Evolutionary conservation across 257 asterid species (phyloP).

Genomic region (Gentiana straminea): DNA sequence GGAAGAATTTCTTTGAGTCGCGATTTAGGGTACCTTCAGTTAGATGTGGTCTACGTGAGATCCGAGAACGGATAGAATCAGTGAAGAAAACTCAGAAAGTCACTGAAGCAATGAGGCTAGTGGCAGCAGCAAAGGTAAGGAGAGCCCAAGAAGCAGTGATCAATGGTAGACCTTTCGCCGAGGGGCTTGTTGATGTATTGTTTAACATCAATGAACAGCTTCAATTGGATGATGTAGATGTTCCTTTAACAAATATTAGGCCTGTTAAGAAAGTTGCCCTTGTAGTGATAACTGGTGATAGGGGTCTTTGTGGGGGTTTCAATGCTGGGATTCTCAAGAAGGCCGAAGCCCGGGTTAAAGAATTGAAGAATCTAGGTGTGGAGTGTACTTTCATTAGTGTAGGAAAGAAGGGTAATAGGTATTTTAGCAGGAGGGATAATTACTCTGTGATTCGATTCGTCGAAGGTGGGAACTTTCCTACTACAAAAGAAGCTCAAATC

Average conservation of each 20-base stretch:
- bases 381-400: constrained; percentile 46
- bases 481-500: constrained; percentile 60
- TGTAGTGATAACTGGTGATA: constrained; percentile 47
- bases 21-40: constrained; percentile 11
- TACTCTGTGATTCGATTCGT: constrained; percentile 37
- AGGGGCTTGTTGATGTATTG: constrained; percentile 43
- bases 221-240: constrained; percentile 45
- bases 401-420: constrained; percentile 56
- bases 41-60: constrained; percentile 41
- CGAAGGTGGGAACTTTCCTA: constrained; percentile 47
- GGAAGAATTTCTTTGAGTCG: background rate
- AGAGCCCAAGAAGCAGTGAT: constrained; percentile 69
- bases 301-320: constrained; percentile 79
- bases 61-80: constrained; percentile 48
- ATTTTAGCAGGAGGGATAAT: constrained; percentile 27
- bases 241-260: constrained; percentile 49
- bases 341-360: constrained; percentile 41
- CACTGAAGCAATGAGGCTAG: constrained; percentile 68
- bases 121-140: constrained; percentile 69
- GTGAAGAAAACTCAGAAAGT: constrained; percentile 56
- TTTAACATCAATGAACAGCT: constrained; percentile 47
- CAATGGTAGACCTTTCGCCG: constrained; percentile 54
- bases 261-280: constrained; percentile 61
- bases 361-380: constrained; percentile 36
- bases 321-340: constrained; percentile 38